Evolutionary conservation across 2,329 filamentous ascomycete species (phyloP).

Genomic region (Ceratocystis huliohia): DNA sequence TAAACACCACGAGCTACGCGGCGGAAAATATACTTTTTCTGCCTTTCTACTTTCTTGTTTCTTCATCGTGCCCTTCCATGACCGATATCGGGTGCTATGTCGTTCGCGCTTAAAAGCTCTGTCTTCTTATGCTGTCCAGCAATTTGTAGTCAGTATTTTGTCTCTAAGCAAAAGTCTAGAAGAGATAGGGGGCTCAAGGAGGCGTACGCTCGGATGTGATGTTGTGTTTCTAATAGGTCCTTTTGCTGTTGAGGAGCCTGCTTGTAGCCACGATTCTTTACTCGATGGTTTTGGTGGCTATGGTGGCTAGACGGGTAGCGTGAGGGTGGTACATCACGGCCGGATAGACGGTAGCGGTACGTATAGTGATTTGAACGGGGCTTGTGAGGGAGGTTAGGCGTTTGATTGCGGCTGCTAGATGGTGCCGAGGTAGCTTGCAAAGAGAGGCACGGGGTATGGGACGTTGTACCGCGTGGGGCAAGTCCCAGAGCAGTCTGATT

Average conservation of each 20-base stretch:
- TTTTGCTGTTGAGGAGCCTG: background rate
- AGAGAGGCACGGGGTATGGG: background rate
- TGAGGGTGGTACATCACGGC: background rate
- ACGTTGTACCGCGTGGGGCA: background rate
- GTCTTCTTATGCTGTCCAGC: background rate
- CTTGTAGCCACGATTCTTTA: background rate
- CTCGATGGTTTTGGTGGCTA: background rate
- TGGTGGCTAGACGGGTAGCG: background rate
- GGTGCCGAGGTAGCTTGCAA: background rate
- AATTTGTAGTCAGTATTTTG: background rate
- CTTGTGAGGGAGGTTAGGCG: background rate
- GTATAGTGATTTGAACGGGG: background rate
- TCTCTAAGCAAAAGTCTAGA: background rate
- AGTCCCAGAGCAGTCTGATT: background rate
- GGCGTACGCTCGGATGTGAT: background rate
- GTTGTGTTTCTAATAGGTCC: background rate
- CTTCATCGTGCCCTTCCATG: too few relatives aligned
- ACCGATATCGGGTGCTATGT: background rate
- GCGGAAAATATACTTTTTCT: too few relatives aligned
- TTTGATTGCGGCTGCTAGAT: background rate
- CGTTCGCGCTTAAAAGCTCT: background rate
- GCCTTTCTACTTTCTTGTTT: too few relatives aligned
- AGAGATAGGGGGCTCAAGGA: background rate
- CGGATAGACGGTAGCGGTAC: background rate
- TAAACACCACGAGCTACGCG: too few relatives aligned